Percentiles rank a stretch among this genome's conserved stretches.
Conservation (phyloP, 2,329 filamentous ascomycete genomes). For the Sporothrix brasiliensis region DNA sequence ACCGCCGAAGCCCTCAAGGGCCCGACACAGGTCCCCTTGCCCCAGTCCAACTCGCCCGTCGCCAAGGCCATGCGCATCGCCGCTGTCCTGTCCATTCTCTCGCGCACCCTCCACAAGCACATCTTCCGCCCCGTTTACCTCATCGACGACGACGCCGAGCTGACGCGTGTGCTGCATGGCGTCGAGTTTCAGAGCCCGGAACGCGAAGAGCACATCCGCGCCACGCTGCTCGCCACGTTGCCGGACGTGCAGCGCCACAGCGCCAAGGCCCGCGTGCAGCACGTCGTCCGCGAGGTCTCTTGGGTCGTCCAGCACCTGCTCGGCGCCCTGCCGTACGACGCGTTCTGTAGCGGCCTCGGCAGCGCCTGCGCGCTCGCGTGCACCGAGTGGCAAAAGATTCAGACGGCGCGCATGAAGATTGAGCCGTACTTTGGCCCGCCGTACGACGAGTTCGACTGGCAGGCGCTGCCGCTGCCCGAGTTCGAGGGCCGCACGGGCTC, state of each 20-base stretch:
- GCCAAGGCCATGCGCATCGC: conserved; percentile 46
- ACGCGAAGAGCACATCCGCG: conserved; percentile 42
- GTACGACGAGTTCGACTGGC: conserved; percentile 45
- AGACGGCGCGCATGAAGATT: conserved; percentile 43
- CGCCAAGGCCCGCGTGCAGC: conserved; percentile 40
- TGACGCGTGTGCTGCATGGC: conserved; percentile 41
- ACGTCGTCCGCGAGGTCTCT: conserved; percentile 44
- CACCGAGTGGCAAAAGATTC: conserved; percentile 43
- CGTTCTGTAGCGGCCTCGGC: conserved; percentile 41
- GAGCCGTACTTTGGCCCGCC: conserved; percentile 46
- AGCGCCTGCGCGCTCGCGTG: conserved; percentile 41
- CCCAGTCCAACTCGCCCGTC: conserved; percentile 43
- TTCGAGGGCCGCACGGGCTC: conserved; percentile 33
- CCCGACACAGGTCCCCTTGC: conserved; percentile 43
- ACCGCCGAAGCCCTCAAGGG: conserved; percentile 42
- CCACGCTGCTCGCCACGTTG: conserved; percentile 41
- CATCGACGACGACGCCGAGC: conserved; percentile 41
- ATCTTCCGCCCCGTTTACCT: conserved; percentile 46
- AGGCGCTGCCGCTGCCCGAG: conserved; percentile 43
- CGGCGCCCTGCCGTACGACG: conserved; percentile 41
- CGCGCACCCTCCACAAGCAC: conserved; percentile 42
- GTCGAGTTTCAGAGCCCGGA: conserved; percentile 41
- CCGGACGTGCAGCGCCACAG: conserved; percentile 41
- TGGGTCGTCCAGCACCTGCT: conserved; percentile 44
- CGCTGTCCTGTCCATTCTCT: conserved; percentile 43